These are phyloP conservation scores for Aspergillus conjunctus DNA, from an alignment of 495 filamentous ascomycete genomes.

Conservation along the genomic window DNA sequence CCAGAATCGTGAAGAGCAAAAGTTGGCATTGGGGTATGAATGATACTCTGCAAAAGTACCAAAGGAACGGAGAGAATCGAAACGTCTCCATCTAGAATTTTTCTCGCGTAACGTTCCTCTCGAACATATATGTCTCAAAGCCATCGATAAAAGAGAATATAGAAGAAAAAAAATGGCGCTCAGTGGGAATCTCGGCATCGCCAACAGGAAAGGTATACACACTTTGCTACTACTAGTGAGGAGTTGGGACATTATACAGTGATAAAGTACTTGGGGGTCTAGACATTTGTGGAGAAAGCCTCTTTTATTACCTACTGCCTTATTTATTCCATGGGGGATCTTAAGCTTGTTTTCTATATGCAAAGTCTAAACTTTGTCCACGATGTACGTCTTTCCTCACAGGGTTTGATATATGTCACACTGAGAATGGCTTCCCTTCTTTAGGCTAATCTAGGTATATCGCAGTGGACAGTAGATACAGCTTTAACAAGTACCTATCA, in stretches of 20 bases:
- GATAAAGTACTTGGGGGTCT: background rate
- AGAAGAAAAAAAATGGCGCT: background rate
- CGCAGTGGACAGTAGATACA: too few species aligned
- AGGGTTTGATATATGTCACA: background rate
- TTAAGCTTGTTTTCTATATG: background rate
- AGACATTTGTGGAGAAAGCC: background rate
- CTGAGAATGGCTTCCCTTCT: too few species aligned
- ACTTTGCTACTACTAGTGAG: background rate
- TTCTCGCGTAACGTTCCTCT: background rate
- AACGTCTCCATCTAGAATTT: background rate
- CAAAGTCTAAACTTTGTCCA: background rate
- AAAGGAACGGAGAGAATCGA: background rate
- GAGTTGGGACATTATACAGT: background rate
- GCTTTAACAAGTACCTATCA: too few species aligned
- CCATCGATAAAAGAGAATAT: background rate
- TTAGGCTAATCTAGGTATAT: too few species aligned
- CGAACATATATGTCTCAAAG: background rate
- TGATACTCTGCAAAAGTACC: background rate
- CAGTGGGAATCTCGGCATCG: background rate
- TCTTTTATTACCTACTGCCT: background rate
- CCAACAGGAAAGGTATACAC: background rate
- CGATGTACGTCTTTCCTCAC: background rate
- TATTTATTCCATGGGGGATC: background rate
- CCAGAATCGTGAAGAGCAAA: too few species aligned
- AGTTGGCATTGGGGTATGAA: too few species aligned